Percentiles rank a stretch among this genome's conserved stretches.
phyloP scores from a whole-genome alignment of 805 yeast species.

The Candida palmyrensis region DNA sequence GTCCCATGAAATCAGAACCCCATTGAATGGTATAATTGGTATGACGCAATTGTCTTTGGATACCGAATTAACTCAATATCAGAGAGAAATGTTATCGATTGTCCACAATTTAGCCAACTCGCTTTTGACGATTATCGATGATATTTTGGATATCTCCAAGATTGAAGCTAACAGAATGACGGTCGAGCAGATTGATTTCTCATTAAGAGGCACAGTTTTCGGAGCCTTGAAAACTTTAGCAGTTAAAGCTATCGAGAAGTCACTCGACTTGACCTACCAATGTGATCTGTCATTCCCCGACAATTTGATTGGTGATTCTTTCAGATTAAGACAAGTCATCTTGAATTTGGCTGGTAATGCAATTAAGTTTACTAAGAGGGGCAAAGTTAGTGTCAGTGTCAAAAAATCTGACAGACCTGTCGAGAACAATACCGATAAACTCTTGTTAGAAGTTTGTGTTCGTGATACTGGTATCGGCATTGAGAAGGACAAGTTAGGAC shows the following conservation, averaged over 20 bases:
- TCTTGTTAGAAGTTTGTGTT: constrained; percentile 74
- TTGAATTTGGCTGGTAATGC: constrained; percentile 87
- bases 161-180: constrained; percentile 94
- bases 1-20: constrained; percentile 86
- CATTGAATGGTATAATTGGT: constrained; percentile 89
- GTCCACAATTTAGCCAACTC: constrained; percentile 87
- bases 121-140: constrained; percentile 80
- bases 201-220: constrained; percentile 80
- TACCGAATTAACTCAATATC: constrained; percentile 85
- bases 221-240: constrained; percentile 88
- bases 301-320: constrained; percentile 81
- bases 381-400: constrained; percentile 75
- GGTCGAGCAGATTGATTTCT: constrained; percentile 82
- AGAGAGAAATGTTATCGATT: constrained; percentile 85
- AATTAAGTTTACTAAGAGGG: constrained; percentile 78
- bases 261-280: constrained; percentile 71
- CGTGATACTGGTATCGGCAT: constrained; percentile 78
- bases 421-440: constrained; percentile 31
- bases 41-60: constrained; percentile 88
- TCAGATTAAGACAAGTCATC: constrained; percentile 82
- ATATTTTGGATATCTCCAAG: constrained; percentile 86
- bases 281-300: constrained; percentile 88
- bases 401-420: constrained; percentile 41
- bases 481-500: constrained; percentile 75
- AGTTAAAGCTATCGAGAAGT: constrained; percentile 84